Evolutionary conservation across 352 stramenopile genomes (phyloP), one percentile per base, ranked within the genome.

Genomic region (Phytophthora cactorum): DNA sequence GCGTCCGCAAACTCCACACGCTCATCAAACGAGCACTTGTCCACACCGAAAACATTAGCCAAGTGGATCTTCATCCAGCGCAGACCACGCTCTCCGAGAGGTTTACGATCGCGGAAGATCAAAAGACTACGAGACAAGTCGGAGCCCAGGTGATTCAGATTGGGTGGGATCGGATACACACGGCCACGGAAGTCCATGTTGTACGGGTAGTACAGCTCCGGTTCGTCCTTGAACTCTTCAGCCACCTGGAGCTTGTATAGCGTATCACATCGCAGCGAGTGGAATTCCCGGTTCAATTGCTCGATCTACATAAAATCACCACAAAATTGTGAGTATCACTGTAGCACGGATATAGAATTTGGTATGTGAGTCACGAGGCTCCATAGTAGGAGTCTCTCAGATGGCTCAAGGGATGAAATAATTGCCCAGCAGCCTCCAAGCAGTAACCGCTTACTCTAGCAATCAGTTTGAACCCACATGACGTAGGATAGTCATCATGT

Each of bases 41-140:
- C 87, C 29, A 95, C 86, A 59, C 88, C 88, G 57, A 92, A 95
- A 14, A 95, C 82, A 64, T 92, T 93, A 27, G 88, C 96, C 46
- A 99, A 68, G 68, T 99, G 97, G 25, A 99, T 98, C 79, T 99
- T 99, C 64, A 99, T 90, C 98, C 98, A 99, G 52, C 95, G 96
- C 5, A 99, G 77, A 5, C 98, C 98, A 50, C 89, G 77, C 52
- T 94, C 82, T 10, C 97, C 97, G 11, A 99, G 80, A 5, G 93
- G 95, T 69, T 99, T 99, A 28, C 86, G 85, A 36, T 99, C 84
- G 12, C 94, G 91, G 84, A 99, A 99, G 39, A 90, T 89, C 0
- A 99, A 79, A 62, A 99, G 77, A 63, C 90, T 97, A 25, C 98
- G 85, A 65, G 96, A 99, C n/a, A 99, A 78, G 86, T 99, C 98